Evolutionary conservation across 306 rosid genomes (phyloP).

Genomic region (Prunus armeniaca): DNA sequence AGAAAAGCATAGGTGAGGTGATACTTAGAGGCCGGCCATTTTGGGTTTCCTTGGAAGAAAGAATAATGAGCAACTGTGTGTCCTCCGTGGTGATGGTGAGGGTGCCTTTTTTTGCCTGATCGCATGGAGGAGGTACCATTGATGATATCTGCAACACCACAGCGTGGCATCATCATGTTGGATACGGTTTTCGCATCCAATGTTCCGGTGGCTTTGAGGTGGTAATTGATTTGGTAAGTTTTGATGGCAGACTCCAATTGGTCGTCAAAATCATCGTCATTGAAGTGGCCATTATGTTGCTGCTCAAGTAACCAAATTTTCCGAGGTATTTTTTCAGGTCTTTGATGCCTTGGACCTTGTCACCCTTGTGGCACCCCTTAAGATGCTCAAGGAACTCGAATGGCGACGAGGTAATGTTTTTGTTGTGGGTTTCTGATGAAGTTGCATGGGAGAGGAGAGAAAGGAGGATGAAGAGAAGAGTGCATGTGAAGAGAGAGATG

Average conservation of each 20-base stretch:
- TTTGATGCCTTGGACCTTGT: conserved; percentile 27
- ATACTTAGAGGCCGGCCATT: conserved; percentile 23
- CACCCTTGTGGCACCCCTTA: conserved; percentile 34
- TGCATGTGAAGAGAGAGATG: background rate
- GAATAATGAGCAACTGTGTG: conserved; percentile 8
- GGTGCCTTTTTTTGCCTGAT: background rate
- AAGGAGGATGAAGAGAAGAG: background rate
- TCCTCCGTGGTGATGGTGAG: background rate
- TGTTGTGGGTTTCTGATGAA: background rate
- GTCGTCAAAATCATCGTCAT: conserved; percentile 24
- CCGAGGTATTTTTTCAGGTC: conserved; percentile 38
- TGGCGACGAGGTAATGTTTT: background rate
- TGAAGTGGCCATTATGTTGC: background rate
- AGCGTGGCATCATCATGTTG: conserved; percentile 37
- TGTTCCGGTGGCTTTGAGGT: conserved; percentile 21
- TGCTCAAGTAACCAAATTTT: conserved; percentile 37
- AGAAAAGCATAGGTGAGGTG: conserved; percentile 17
- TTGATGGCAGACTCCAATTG: conserved; percentile 35
- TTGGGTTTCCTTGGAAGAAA: conserved; percentile 12
- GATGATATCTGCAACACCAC: conserved; percentile 36
- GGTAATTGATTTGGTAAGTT: conserved; percentile 32
- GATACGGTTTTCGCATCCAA: conserved; percentile 33
- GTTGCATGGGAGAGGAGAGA: background rate
- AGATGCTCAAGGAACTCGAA: conserved; percentile 29
- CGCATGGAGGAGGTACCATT: conserved; percentile 25